Conservation (phyloP, 176 grass and related monocot species). For the Eremochloa ophiuroides region DNA sequence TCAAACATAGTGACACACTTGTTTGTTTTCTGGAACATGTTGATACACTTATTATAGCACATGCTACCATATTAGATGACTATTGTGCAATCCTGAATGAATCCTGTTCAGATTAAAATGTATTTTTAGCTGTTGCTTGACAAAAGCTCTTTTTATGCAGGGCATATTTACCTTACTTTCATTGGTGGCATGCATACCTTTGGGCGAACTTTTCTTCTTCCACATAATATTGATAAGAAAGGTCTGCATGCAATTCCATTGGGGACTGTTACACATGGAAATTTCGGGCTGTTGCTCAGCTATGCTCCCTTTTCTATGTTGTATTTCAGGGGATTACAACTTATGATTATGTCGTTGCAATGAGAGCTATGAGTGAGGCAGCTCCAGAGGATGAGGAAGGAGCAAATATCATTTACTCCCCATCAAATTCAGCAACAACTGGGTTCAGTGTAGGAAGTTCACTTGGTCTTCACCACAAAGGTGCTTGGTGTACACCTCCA, state of each 20-base stretch:
- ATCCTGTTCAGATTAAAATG: neutral
- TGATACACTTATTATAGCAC: neutral
- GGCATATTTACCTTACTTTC: constrained; percentile 79
- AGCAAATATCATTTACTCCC: constrained; percentile 78
- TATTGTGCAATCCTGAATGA: neutral
- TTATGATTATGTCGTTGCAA: constrained; percentile 97
- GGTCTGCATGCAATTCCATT: constrained; percentile 42
- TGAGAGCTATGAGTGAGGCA: constrained; percentile 95
- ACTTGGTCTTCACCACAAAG: constrained; percentile 85
- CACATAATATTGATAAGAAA: constrained; percentile 98
- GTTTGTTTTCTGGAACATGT: neutral
- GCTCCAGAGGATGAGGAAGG: constrained; percentile 82
- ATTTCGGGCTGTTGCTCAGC: constrained; percentile 8
- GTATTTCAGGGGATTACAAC: constrained; percentile 80
- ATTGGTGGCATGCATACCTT: constrained; percentile 73
- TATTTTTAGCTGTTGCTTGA: constrained; percentile 18
- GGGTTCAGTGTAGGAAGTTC: constrained; percentile 94
- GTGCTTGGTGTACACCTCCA: constrained; percentile 97
- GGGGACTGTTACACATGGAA: constrained; percentile 12
- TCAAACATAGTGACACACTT: neutral
- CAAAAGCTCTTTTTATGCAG: constrained; percentile 51
- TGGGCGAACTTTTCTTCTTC: constrained; percentile 99
- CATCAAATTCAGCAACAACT: constrained; percentile 91
- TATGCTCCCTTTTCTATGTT: neutral
- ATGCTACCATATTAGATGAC: constrained; percentile 8